A percentile compares a stretch with the other conserved stretches of the same genome.
Conservation (phyloP, 2,329 filamentous ascomycete species). For the Aspergillus sp. region DNA sequence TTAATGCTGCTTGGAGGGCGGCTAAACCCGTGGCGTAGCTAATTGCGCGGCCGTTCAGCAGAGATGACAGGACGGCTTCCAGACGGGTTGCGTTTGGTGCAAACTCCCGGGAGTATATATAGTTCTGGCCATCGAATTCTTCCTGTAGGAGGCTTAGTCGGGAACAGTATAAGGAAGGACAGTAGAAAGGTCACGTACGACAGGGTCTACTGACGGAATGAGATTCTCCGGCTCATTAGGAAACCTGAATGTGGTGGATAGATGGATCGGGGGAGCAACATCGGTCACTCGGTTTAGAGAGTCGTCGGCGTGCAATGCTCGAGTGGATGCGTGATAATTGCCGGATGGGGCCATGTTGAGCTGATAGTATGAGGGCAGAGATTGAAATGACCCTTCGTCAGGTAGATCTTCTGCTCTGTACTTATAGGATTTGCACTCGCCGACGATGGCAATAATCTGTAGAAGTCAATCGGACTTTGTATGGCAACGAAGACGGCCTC, state of each 20-base stretch:
- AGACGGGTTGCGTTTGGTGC: conserved; percentile 81
- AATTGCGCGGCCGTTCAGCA: conserved; percentile 64
- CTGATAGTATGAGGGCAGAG: not conserved
- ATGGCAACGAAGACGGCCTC: not conserved
- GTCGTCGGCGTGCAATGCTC: conserved; percentile 78
- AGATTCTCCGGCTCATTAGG: conserved; percentile 67
- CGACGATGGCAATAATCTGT: not conserved
- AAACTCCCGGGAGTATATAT: conserved; percentile 80
- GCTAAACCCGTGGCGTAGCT: conserved; percentile 82
- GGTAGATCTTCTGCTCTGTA: not conserved
- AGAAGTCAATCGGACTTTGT: not conserved
- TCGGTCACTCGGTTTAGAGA: conserved; percentile 70
- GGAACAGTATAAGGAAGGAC: not conserved
- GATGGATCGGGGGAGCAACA: conserved; percentile 83
- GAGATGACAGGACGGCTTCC: conserved; percentile 74
- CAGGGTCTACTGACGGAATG: conserved; percentile 47
- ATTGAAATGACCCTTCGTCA: not conserved
- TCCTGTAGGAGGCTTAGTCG: conserved; percentile 10
- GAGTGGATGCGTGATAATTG: conserved; percentile 46
- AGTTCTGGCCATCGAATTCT: conserved; percentile 38
- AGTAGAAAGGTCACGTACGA: conserved; percentile 36
- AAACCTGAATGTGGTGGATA: conserved; percentile 89
- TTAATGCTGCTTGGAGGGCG: conserved; percentile 81
- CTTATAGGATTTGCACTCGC: not conserved
- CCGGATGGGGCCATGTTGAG: conserved; percentile 18